Evolutionary conservation across 2,329 filamentous ascomycete genomes (phyloP).

Genomic region (Nemania diffusa): DNA sequence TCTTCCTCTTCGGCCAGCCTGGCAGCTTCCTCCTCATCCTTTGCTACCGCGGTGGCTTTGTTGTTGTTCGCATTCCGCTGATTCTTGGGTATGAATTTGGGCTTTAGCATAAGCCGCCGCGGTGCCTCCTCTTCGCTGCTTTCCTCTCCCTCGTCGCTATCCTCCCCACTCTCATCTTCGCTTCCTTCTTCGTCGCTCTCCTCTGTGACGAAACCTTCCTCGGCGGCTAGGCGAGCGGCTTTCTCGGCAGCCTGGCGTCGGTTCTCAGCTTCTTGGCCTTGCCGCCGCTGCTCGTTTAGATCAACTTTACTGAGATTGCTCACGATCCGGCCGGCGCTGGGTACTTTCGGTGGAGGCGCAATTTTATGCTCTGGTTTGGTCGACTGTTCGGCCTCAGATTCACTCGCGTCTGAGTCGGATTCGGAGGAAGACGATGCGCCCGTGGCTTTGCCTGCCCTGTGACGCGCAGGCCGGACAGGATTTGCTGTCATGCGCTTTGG

Average conservation of each 20-base stretch:
- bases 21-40: constrained; percentile 38
- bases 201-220: constrained; percentile 71
- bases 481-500: constrained; percentile 95
- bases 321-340: constrained; percentile 66
- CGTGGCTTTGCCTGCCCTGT: constrained; percentile 84
- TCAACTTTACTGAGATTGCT: constrained; percentile 64
- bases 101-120: constrained; percentile 68
- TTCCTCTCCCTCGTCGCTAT: constrained; percentile 54
- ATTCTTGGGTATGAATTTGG: constrained; percentile 71
- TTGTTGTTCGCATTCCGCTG: constrained; percentile 54
- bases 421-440: constrained; percentile 60
- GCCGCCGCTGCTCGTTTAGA: constrained; percentile 59
- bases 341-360: constrained; percentile 66
- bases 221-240: constrained; percentile 63
- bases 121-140: constrained; percentile 67
- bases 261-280: constrained; percentile 59
- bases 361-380: constrained; percentile 50
- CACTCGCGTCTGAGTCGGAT: constrained; percentile 60
- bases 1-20: constrained; percentile 51
- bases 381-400: constrained; percentile 50
- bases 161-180: constrained; percentile 51
- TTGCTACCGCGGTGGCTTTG: constrained; percentile 21
- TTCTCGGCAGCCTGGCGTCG: constrained; percentile 60
- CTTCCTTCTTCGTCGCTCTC: constrained; percentile 55
- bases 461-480: constrained; percentile 79